Percentiles rank a stretch among this genome's conserved stretches.
These are phyloP conservation scores for Porphyra umbilicalis DNA, from an alignment of 31 red algal genomes.

Conservation along the genomic window DNA sequence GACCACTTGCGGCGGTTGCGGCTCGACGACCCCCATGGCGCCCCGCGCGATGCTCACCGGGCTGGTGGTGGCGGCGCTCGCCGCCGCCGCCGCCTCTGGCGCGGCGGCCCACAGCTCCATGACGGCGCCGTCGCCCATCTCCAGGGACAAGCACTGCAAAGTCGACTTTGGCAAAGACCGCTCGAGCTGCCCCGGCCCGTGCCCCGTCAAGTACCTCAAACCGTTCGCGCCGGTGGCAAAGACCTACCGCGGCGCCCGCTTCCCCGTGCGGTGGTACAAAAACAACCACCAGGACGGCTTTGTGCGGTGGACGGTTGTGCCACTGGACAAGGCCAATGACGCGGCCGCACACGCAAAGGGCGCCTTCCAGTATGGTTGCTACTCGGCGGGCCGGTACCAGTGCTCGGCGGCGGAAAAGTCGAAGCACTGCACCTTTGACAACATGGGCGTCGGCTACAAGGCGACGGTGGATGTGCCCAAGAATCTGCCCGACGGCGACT, in stretches of 20 bases:
- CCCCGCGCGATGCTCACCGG: too few relatives aligned
- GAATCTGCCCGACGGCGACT: constrained; percentile 17
- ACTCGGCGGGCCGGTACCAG: constrained; percentile 10
- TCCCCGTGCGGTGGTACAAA: background rate
- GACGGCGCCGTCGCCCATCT: background rate
- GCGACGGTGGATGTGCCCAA: background rate
- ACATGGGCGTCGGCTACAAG: background rate
- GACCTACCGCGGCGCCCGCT: background rate
- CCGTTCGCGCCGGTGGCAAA: too few relatives aligned
- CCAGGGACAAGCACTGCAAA: background rate
- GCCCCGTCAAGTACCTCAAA: background rate
- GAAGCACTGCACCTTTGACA: background rate
- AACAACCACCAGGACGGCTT: background rate
- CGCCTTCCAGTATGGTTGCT: constrained; percentile 37
- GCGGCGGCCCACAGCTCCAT: background rate
- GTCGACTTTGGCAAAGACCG: constrained; percentile 12
- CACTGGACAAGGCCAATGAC: background rate
- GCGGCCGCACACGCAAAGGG: background rate
- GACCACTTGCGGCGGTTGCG: too few relatives aligned
- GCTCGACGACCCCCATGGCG: too few relatives aligned
- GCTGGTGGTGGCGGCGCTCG: background rate
- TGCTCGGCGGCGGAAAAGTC: constrained; percentile 21
- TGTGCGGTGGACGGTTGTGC: background rate
- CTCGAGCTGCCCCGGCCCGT: constrained; percentile 4
- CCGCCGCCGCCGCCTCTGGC: background rate